A percentile compares a stretch with the other conserved stretches of the same genome.
Conservation (phyloP, 352 stramenopile genomes). For the Phytophthora hibernalis region DNA sequence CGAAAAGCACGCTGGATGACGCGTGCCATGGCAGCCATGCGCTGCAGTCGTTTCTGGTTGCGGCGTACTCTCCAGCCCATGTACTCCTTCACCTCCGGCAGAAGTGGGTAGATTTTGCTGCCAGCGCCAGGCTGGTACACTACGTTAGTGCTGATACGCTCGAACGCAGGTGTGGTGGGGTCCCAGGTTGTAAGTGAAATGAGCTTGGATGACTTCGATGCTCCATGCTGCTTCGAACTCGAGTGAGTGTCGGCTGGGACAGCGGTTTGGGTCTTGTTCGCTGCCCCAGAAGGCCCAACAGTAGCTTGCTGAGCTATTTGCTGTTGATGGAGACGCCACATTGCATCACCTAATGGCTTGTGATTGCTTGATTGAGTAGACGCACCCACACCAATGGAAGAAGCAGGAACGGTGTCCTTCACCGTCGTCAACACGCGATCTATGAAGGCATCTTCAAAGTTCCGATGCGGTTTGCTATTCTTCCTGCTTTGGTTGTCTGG, state of each 20-base stretch:
- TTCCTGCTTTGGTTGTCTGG: constrained; percentile 28
- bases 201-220: constrained; percentile 37
- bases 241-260: neutral
- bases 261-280: constrained; percentile 12
- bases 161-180: constrained; percentile 83
- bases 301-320: constrained; percentile 31
- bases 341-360: constrained; percentile 44
- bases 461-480: constrained; percentile 27
- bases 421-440: constrained; percentile 82
- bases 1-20: constrained; percentile 93
- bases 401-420: constrained; percentile 41
- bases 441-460: constrained; percentile 91
- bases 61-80: constrained; percentile 95
- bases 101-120: constrained; percentile 88
- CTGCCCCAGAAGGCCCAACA: neutral
- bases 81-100: constrained; percentile 95
- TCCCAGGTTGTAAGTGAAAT: constrained; percentile 62
- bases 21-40: constrained; percentile 82
- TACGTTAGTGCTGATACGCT: constrained; percentile 86
- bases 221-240: constrained; percentile 18
- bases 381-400: neutral
- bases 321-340: constrained; percentile 56
- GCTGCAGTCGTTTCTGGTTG: constrained; percentile 93
- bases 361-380: constrained; percentile 14
- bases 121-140: constrained; percentile 85